Base-by-base conservation (phyloP, 2,329 filamentous ascomycete genomes). In the Celoporthe dispersa region DNA sequence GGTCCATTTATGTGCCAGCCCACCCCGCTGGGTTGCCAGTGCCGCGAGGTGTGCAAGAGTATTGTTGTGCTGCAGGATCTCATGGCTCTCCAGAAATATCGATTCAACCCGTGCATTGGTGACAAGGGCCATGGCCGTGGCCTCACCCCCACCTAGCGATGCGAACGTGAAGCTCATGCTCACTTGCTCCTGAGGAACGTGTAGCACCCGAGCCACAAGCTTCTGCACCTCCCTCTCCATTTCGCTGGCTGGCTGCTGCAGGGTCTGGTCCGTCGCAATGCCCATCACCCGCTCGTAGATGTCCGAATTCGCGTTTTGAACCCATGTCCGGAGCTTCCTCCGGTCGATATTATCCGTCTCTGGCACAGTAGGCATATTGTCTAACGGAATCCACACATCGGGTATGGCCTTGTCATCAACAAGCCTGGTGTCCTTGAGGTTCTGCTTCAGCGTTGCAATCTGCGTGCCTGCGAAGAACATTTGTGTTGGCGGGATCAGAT, bases 291-390 rank as follows among this genome's bases (percentile, higher is more conserved):
- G 82, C 57, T 81, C 79, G 73, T 85, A 82, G 33, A 80, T 72
- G 37, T 82, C 79, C 66, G 85, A 81, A 70, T 84, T 84, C 62
- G 84, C 81, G 72, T 87, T 87, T 76, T 87, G 85, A 35, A 83
- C 82, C 86, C 86, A 87, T 3, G 84, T 86, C 70, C 85, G 84
- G 59, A 87, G 73, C 68, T 79, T 80, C 41, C 84, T 79, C 57
- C 80, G 78, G 73, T 86, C 80, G 64, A 81, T 76, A 28, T 80
- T 77, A 19, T 81, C 82, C 16, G 77, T 73, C 0, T 78, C 77
- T 62, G 79, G 79, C n/a, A 81, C 66, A 7, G 55, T 62, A 8
- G 84, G 84, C 79, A 87, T 84, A 60, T 76, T 78, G 63, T 82
- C 79, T 66, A 87, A 75, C 3, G 83, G 79, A 25, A 87, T 79